Percentiles rank a stretch among this genome's conserved stretches.
These are phyloP conservation scores for Isatis lusitanica DNA, from an alignment of 441 rosid species.

Conservation along the genomic window DNA sequence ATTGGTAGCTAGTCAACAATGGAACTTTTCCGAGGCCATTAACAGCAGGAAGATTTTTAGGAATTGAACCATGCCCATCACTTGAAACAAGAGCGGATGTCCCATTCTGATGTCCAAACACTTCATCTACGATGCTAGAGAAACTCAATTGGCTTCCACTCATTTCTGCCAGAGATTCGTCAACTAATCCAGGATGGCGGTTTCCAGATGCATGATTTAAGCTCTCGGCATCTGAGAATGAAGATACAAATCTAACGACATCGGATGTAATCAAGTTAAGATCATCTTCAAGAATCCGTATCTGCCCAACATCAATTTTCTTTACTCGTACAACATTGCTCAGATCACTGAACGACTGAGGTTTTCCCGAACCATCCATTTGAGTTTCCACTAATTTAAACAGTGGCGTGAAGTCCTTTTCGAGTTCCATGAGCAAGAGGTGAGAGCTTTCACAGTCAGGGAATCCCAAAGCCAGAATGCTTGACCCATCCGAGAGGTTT, in stretches of 20 bases:
- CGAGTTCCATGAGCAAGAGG: constrained; percentile 86
- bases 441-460: constrained; percentile 89
- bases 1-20: constrained; percentile 55
- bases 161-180: constrained; percentile 55
- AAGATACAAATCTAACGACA: constrained; percentile 47
- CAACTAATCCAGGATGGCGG: constrained; percentile 56
- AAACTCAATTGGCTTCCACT: constrained; percentile 71
- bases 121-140: constrained; percentile 87
- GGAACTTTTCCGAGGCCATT: constrained; percentile 45
- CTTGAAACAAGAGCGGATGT: constrained; percentile 49
- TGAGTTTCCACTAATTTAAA: constrained; percentile 77
- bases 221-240: constrained; percentile 51
- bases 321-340: constrained; percentile 60
- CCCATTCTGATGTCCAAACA: constrained; percentile 86
- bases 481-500: constrained; percentile 59
- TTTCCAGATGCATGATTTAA: constrained; percentile 54
- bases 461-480: constrained; percentile 81
- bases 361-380: constrained; percentile 55
- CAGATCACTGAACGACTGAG: constrained; percentile 54
- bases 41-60: constrained; percentile 19
- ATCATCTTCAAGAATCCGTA: constrained; percentile 88
- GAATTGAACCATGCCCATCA: constrained; percentile 42
- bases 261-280: constrained; percentile 69
- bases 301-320: constrained; percentile 77
- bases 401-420: constrained; percentile 87